These are phyloP conservation scores for Candida ulmi DNA, from an alignment of 805 yeast species.

Conservation along the genomic window DNA sequence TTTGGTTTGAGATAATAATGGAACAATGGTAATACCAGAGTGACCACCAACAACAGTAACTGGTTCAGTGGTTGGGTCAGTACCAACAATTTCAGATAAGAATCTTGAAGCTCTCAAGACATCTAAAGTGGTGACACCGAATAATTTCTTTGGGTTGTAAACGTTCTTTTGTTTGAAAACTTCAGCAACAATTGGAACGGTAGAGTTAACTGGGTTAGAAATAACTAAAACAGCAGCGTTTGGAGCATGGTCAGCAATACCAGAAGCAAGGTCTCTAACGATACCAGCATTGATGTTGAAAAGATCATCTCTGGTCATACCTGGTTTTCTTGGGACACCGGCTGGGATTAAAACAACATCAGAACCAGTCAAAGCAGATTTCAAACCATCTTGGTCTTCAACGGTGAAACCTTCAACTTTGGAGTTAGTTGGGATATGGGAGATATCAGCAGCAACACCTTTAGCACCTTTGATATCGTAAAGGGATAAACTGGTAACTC, in stretches of 20 bases:
- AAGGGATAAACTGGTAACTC: constrained; percentile 79
- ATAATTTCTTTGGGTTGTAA: constrained; percentile 86
- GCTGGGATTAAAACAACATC: constrained; percentile 92
- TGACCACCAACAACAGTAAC: constrained; percentile 95
- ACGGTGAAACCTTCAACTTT: constrained; percentile 85
- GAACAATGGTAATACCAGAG: constrained; percentile 95
- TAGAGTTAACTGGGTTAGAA: constrained; percentile 95
- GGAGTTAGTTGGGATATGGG: constrained; percentile 91
- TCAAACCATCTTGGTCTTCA: constrained; percentile 67
- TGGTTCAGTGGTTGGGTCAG: constrained; percentile 72
- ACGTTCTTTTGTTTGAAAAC: constrained; percentile 80
- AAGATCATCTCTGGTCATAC: constrained; percentile 97
- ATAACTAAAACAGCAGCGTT: constrained; percentile 78
- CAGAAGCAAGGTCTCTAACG: constrained; percentile 87
- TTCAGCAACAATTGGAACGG: constrained; percentile 95
- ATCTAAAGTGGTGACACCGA: constrained; percentile 95
- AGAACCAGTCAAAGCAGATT: constrained; percentile 62
- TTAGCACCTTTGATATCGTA: constrained; percentile 91
- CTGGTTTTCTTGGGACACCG: constrained; percentile 98
- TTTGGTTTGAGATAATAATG: constrained; percentile 80
- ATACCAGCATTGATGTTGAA: constrained; percentile 95
- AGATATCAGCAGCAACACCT: constrained; percentile 95
- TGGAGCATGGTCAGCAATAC: constrained; percentile 77
- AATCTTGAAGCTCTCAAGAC: constrained; percentile 87
- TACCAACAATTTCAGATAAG: constrained; percentile 57